Conservation (phyloP, 139 green algal genomes). For the Chlorella sp. region DNA sequence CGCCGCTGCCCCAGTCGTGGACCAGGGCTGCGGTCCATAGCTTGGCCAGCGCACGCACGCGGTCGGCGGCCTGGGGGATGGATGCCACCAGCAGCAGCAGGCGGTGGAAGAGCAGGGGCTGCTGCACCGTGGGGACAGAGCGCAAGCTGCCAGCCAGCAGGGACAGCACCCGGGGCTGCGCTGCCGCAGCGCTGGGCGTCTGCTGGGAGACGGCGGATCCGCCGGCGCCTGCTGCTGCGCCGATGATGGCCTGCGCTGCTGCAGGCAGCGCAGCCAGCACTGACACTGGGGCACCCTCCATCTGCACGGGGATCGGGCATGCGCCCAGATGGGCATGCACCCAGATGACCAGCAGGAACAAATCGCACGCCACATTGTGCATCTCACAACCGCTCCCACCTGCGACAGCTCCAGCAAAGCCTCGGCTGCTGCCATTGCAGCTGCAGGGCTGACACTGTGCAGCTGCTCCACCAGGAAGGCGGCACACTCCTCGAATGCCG, state of each 20-base stretch:
- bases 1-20: conserved; percentile 30
- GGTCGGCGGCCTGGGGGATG: conserved; percentile 24
- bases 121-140: conserved; percentile 30
- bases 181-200: conserved; percentile 19
- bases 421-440: conserved; percentile 21
- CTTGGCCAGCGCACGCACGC: conserved; percentile 18
- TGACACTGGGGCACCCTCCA: conserved; percentile 25
- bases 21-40: conserved; percentile 28
- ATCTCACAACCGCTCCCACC: neutral
- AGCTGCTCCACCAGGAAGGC: conserved; percentile 31
- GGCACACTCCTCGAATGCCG: neutral
- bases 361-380: too few relatives aligned
- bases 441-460: neutral
- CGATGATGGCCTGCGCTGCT: conserved; percentile 21
- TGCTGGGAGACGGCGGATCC: too few relatives aligned
- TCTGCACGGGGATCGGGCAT: neutral
- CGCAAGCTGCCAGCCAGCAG: conserved; percentile 27
- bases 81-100: conserved; percentile 32
- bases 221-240: conserved; percentile 1
- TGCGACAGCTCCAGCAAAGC: conserved; percentile 32
- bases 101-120: conserved; percentile 31
- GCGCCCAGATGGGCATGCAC: neutral
- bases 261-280: conserved; percentile 31
- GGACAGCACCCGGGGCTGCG: conserved; percentile 24
- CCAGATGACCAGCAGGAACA: neutral